These are phyloP conservation scores for Zoysia matrella DNA, from an alignment of 202 grass and related monocot genomes.

Conservation along the genomic window DNA sequence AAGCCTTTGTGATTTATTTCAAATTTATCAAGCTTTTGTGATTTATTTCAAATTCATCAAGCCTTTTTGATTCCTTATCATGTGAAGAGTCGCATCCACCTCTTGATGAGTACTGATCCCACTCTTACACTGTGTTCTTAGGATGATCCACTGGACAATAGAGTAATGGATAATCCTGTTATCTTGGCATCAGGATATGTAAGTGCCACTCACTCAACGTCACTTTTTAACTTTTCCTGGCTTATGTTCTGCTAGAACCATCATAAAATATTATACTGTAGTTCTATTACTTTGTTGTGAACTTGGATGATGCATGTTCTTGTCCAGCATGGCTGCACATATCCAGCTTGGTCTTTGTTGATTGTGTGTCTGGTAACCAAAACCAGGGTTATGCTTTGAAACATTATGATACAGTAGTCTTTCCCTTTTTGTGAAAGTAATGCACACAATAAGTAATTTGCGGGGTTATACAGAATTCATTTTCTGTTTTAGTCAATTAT, in stretches of 20 bases:
- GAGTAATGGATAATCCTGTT: slow-evolving; percentile 42
- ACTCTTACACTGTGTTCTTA: slow-evolving; percentile 30
- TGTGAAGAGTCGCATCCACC: not conserved
- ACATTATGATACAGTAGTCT: not conserved
- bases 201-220: slow-evolving; percentile 28
- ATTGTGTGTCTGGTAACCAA: not conserved
- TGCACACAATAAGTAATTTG: not conserved
- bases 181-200: slow-evolving; percentile 55
- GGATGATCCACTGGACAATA: slow-evolving; percentile 20
- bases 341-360: not conserved
- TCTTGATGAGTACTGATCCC: slow-evolving; percentile 34
- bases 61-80: no score
- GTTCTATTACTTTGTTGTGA: not conserved
- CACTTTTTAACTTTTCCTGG: slow-evolving; percentile 1
- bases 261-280: not conserved
- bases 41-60: not conserved
- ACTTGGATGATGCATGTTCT: not conserved
- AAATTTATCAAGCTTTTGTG: slow-evolving; percentile 19
- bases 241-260: slow-evolving; percentile 15
- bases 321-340: slow-evolving; percentile 6
- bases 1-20: no score
- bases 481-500: slow-evolving; percentile 1
- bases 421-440: not conserved
- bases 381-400: not conserved
- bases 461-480: not conserved